Evolutionary conservation across 2,329 filamentous ascomycete species (phyloP).

Genomic region (Cladosporium sp.): DNA sequence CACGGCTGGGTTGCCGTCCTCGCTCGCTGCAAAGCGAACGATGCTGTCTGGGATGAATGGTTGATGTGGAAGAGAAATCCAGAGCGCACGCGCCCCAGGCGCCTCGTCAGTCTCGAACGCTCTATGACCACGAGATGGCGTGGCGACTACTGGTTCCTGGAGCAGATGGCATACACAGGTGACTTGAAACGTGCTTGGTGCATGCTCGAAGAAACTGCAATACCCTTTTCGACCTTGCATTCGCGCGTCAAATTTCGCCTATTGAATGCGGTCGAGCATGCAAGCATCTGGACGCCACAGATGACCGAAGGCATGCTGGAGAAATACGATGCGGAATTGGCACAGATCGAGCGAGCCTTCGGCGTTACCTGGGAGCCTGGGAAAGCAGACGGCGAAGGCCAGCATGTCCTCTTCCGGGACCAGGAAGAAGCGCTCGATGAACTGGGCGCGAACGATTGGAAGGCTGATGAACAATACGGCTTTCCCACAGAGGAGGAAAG

Average conservation of each 20-base stretch:
- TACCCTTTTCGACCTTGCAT: slow-evolving; percentile 23
- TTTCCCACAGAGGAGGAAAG: slow-evolving; percentile 25
- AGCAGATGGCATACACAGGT: slow-evolving; percentile 29
- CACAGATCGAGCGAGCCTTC: slow-evolving; percentile 28
- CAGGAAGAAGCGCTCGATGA: slow-evolving; percentile 28
- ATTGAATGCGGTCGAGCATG: slow-evolving; percentile 26
- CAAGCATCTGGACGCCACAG: slow-evolving; percentile 23
- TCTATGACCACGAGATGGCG: slow-evolving; percentile 24
- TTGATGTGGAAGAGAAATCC: slow-evolving; percentile 26
- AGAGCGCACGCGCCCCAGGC: slow-evolving; percentile 19
- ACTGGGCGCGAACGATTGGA: slow-evolving; percentile 23
- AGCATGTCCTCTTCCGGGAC: slow-evolving; percentile 24
- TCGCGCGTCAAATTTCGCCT: slow-evolving; percentile 19
- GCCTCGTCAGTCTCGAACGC: slow-evolving; percentile 6
- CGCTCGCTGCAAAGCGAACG: slow-evolving; percentile 26
- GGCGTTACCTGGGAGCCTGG: slow-evolving; percentile 27
- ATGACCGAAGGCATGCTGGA: slow-evolving; percentile 23
- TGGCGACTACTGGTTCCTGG: slow-evolving; percentile 33
- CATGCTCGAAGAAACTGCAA: slow-evolving; percentile 23
- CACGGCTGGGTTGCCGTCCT: slow-evolving; percentile 34
- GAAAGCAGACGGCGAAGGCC: slow-evolving; percentile 20
- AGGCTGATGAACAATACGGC: slow-evolving; percentile 25
- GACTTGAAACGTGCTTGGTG: slow-evolving; percentile 29
- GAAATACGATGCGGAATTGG: slow-evolving; percentile 29
- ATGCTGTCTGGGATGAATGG: slow-evolving; percentile 33